Base-by-base conservation (phyloP, 1,139 yeast genomes). In the Blastobotrys buckinghamii region DNA sequence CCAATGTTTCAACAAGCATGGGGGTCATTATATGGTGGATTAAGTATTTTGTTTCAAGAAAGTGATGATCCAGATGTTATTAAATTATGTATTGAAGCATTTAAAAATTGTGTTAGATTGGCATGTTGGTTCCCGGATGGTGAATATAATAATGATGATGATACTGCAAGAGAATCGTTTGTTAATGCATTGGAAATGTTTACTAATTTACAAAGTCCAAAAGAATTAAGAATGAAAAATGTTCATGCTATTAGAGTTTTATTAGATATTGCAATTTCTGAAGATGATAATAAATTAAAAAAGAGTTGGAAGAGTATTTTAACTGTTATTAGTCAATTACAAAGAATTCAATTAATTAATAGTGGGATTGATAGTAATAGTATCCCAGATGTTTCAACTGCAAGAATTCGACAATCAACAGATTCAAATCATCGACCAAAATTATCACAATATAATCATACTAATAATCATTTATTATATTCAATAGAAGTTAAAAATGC, bases 21-120 rank as follows among this genome's bases (percentile, higher is more conserved):
- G 99, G 89, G 92, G 97, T 88, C 97, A 0, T 78, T 92, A 47
- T 73, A 94, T 56, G 98, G 97, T 6, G 97, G 96, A 0, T 74
- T 94, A 47, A 88, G 97, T 0, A 94, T 95, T 2, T 95, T 96
- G 4, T 88, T 90, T 69, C 89, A 85, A 63, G 96, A 87, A 53
- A 82, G 84, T 53, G 94, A 87, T 55, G 96, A 89, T 57, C 75
- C 76, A 15, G 92, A 82, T 45, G 79, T 86, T 5, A 75, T 85
- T n/a, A 76, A 73, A 50, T 66, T 77, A 6, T 84, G 96, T 58
- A 72, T 94, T 51, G 95, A 87, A 57, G 98, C 97, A 10, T 78
- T 92, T 56, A 82, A 83, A 60, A 70, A 88, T 43, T 82, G 97
- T 1, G 82, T 89, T 48, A 80, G 84, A 44, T 84, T 94, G 50